Conservation (phyloP, 2,329 filamentous ascomycete genomes). For the Lojkania enalia region DNA sequence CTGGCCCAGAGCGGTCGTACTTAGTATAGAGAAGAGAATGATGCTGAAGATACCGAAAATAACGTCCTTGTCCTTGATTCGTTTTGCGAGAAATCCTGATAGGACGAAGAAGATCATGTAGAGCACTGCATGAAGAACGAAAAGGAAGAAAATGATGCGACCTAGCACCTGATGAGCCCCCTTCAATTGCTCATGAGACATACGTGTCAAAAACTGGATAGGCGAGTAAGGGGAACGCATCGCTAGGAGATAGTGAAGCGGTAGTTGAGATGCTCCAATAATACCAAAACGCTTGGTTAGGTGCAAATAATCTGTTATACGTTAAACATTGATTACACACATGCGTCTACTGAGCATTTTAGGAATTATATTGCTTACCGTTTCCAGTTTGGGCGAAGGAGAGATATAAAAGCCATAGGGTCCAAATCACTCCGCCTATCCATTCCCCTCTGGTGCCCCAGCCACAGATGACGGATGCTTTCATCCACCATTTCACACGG, state of each 20-base stretch:
- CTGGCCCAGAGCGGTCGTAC: constrained; percentile 54
- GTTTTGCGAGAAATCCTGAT: constrained; percentile 54
- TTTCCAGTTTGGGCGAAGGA: constrained; percentile 56
- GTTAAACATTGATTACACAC: constrained; percentile 11
- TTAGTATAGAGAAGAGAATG: constrained; percentile 48
- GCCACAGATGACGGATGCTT: constrained; percentile 47
- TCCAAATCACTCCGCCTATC: constrained; percentile 54
- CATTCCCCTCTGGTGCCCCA: constrained; percentile 59
- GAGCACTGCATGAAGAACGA: constrained; percentile 56
- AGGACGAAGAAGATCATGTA: constrained; percentile 63
- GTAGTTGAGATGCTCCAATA: constrained; percentile 61
- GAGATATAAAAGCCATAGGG: constrained; percentile 56
- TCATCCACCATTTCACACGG: constrained; percentile 49
- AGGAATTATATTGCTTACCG: constrained; percentile 48
- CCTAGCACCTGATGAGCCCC: constrained; percentile 61
- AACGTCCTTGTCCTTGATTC: constrained; percentile 61
- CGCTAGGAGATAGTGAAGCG: constrained; percentile 62
- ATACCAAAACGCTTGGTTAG: constrained; percentile 65
- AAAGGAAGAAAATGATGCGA: constrained; percentile 55
- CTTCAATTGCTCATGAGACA: constrained; percentile 61
- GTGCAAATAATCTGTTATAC: constrained; percentile 61
- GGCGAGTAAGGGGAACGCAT: constrained; percentile 56
- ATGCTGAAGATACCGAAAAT: constrained; percentile 58
- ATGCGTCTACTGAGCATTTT: neutral
- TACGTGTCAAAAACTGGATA: constrained; percentile 55